Evolutionary conservation across 257 asterid species (phyloP).

Genomic region (Primulina tabacum): DNA sequence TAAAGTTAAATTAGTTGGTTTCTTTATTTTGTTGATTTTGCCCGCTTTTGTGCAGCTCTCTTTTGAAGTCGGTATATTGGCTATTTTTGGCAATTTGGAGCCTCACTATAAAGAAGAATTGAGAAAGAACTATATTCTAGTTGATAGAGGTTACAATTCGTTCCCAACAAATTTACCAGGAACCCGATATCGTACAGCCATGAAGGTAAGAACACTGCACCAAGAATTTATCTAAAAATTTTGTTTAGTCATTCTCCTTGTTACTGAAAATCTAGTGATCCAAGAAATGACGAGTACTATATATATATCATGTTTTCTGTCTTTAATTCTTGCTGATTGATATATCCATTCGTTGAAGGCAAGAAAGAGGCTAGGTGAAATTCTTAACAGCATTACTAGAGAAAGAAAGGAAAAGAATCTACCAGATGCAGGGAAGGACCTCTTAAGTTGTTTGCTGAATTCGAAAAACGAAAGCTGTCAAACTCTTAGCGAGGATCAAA

Average conservation of each 20-base stretch:
- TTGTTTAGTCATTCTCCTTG: no score
- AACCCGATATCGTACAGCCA: constrained; percentile 50
- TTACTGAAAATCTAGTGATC: no score
- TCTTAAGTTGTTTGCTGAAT: constrained; percentile 51
- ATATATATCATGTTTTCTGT: background rate
- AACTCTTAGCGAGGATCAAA: constrained; percentile 54
- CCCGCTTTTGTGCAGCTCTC: constrained; percentile 42
- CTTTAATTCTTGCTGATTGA: background rate
- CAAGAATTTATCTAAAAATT: no score
- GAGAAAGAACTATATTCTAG: constrained; percentile 51
- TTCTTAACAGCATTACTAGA: constrained; percentile 41
- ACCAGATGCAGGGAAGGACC: constrained; percentile 32
- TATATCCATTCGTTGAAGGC: constrained; percentile 44
- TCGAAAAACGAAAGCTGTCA: constrained; percentile 42
- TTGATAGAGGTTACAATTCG: constrained; percentile 75
- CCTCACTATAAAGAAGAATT: constrained; percentile 51
- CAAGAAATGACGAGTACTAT: no score
- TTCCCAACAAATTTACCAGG: constrained; percentile 68
- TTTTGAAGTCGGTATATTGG: constrained; percentile 70
- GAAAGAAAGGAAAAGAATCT: constrained; percentile 52
- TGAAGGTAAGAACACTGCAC: constrained; percentile 36
- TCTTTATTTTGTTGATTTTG: background rate
- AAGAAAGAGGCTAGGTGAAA: constrained; percentile 63
- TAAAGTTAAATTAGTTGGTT: no score
- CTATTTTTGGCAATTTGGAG: constrained; percentile 63